These are phyloP conservation scores for Lasiodiplodia gonubiensis DNA, from an alignment of 2,329 filamentous ascomycete species.

Conservation along the genomic window DNA sequence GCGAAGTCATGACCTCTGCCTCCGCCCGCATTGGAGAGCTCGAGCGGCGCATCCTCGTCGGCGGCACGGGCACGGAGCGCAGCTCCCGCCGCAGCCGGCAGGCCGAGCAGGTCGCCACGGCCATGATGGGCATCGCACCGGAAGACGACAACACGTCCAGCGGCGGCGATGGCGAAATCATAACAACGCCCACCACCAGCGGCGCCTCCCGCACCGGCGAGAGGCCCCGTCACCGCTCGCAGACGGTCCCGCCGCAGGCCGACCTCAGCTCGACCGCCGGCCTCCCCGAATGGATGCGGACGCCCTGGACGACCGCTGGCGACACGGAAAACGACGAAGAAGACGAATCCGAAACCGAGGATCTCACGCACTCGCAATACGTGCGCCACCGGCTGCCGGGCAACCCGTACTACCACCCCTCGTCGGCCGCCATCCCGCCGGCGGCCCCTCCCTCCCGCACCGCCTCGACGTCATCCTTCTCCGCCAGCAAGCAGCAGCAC, in stretches of 20 bases:
- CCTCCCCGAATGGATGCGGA: slow-evolving; percentile 20
- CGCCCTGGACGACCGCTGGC: not conserved
- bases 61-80: slow-evolving; percentile 41
- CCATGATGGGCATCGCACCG: slow-evolving; percentile 21
- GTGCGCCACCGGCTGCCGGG: slow-evolving; percentile 8
- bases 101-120: slow-evolving; percentile 34
- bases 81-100: slow-evolving; percentile 34
- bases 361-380: slow-evolving; percentile 3
- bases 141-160: slow-evolving; percentile 53
- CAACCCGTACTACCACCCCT: slow-evolving; percentile 1
- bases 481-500: slow-evolving; percentile 10
- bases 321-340: not conserved
- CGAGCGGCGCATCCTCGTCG: slow-evolving; percentile 57
- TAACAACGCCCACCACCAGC: slow-evolving; percentile 18
- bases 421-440: not conserved
- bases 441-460: not conserved
- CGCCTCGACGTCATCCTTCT: not conserved
- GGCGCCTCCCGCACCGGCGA: slow-evolving; percentile 32
- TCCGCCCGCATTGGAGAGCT: slow-evolving; percentile 61
- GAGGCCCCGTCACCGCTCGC: not conserved
- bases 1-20: slow-evolving; percentile 40
- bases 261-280: not conserved
- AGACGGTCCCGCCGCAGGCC: not conserved
- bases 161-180: slow-evolving; percentile 51
- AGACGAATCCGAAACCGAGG: not conserved